These are phyloP conservation scores for Arabidopsis suecica DNA, from an alignment of 345 rosid genomes.

Conservation along the genomic window DNA sequence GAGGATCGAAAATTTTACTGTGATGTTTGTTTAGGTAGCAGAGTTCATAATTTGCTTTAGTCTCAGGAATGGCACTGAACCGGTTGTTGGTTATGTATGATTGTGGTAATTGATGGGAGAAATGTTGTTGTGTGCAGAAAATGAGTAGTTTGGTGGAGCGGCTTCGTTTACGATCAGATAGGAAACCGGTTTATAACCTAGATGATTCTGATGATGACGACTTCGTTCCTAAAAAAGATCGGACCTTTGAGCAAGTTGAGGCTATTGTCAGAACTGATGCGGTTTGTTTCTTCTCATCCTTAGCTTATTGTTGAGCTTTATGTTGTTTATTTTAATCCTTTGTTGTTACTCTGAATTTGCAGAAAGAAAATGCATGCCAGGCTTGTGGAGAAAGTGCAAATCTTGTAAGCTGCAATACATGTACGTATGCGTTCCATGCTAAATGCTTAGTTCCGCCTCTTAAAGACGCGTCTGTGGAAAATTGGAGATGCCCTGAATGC, in stretches of 20 bases:
- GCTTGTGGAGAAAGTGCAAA: constrained; percentile 84
- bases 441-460: constrained; percentile 83
- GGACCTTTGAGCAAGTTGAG: constrained; percentile 66
- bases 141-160: constrained; percentile 99
- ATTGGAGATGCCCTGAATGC: constrained; percentile 95
- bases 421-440: constrained; percentile 82
- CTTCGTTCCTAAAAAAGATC: constrained; percentile 57
- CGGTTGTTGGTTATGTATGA: neutral
- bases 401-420: constrained; percentile 83
- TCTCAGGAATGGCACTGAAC: neutral
- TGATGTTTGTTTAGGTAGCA: neutral
- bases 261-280: constrained; percentile 77
- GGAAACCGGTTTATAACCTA: constrained; percentile 81
- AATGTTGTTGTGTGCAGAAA: constrained; percentile 39
- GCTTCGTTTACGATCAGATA: constrained; percentile 85
- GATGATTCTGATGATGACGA: constrained; percentile 97
- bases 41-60: neutral
- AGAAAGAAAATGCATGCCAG: constrained; percentile 73
- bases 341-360: constrained; percentile 13
- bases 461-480: constrained; percentile 70
- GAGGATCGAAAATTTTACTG: neutral
- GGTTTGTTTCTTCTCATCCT: constrained; percentile 57
- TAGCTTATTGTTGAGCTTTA: constrained; percentile 2
- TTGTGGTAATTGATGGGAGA: neutral
- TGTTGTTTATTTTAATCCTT: neutral